Conservation (phyloP, 179 eudicot species). For the Spinacia oleracea region DNA sequence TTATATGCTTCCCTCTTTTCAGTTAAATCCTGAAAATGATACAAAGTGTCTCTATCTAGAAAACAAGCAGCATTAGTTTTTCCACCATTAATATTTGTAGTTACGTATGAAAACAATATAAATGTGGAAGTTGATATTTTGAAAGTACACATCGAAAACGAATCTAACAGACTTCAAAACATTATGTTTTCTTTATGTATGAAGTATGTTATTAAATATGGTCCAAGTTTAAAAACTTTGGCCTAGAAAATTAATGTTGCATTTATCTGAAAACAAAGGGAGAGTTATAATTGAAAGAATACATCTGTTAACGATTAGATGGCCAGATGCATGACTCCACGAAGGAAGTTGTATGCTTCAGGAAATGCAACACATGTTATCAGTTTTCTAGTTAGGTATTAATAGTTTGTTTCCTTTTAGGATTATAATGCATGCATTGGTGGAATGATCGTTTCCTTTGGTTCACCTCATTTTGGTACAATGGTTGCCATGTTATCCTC, state of each 20-base stretch:
- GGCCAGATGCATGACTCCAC: neutral
- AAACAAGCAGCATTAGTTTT: neutral
- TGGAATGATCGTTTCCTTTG: neutral
- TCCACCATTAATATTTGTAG: too few species aligned
- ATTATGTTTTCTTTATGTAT: neutral
- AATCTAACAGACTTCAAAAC: neutral
- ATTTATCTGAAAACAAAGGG: neutral
- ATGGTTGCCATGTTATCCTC: neutral
- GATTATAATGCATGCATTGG: neutral
- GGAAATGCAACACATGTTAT: neutral
- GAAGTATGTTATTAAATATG: too few species aligned
- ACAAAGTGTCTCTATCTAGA: neutral
- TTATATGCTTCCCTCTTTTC: neutral
- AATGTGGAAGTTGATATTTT: too few species aligned
- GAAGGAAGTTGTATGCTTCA: too few species aligned
- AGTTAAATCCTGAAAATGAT: neutral
- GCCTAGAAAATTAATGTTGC: neutral
- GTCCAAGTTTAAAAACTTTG: neutral
- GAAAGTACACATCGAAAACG: too few species aligned
- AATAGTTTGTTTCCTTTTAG: neutral
- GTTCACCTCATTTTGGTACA: neutral
- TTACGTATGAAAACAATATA: too few species aligned
- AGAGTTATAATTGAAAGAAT: neutral
- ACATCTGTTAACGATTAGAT: neutral
- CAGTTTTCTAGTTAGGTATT: neutral